A percentile compares a stretch with the other conserved stretches of the same genome.
phyloP scores from a whole-genome alignment of 2,329 filamentous ascomycete genomes.

The Stagonosporopsis rhizophila region DNA sequence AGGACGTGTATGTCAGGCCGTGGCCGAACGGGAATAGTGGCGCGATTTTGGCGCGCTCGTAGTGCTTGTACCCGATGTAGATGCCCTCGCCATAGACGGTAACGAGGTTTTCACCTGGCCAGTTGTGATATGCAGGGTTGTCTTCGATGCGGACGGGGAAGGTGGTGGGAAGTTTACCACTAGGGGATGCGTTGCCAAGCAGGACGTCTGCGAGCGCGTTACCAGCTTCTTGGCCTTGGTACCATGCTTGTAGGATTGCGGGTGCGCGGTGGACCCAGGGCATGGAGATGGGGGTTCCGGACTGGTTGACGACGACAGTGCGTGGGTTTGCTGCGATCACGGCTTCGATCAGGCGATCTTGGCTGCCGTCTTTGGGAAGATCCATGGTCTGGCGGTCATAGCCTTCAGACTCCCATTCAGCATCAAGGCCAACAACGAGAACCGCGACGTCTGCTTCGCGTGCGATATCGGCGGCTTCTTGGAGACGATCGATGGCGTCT shows the following conservation, averaged over 20 bases:
- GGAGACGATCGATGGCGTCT: slow-evolving; percentile 63
- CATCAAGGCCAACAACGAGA: slow-evolving; percentile 78
- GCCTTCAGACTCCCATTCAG: slow-evolving; percentile 78
- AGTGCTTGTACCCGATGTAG: slow-evolving; percentile 76
- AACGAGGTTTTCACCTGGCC: slow-evolving; percentile 72
- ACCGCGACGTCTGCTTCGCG: slow-evolving; percentile 77
- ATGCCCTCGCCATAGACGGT: slow-evolving; percentile 76
- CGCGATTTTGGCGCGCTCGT: slow-evolving; percentile 66
- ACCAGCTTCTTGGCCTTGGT: slow-evolving; percentile 85
- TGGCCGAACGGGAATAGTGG: slow-evolving; percentile 79
- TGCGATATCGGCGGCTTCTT: slow-evolving; percentile 70
- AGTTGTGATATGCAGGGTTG: slow-evolving; percentile 75
- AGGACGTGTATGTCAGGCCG: slow-evolving; percentile 78
- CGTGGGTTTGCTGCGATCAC: slow-evolving; percentile 71
- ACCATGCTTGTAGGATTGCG: slow-evolving; percentile 78
- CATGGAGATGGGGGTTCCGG: slow-evolving; percentile 75
- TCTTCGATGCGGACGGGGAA: slow-evolving; percentile 68
- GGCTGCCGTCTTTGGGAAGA: slow-evolving; percentile 62
- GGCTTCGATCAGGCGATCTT: slow-evolving; percentile 69
- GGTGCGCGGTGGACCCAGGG: slow-evolving; percentile 72
- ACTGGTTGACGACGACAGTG: slow-evolving; percentile 76
- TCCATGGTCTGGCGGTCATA: slow-evolving; percentile 69
- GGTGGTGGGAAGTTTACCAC: slow-evolving; percentile 75
- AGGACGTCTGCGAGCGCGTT: slow-evolving; percentile 81
- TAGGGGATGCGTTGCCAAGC: slow-evolving; percentile 76